These are phyloP conservation scores for Rhodotorula sp. DNA, from an alignment of 1,284 basidiomycete genomes.

Conservation along the genomic window DNA sequence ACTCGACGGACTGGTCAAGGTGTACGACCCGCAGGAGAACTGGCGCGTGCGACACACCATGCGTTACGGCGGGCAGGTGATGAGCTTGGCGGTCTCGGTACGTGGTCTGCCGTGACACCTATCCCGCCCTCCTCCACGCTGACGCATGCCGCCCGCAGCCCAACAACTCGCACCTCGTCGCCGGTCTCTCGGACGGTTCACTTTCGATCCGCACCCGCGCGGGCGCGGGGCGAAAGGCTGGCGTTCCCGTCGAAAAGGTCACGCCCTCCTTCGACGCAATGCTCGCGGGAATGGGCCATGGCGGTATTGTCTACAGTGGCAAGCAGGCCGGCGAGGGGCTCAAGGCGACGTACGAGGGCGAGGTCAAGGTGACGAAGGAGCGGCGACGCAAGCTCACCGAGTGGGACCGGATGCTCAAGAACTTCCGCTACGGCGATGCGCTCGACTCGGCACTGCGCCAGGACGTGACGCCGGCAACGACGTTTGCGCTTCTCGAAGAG, in stretches of 20 bases:
- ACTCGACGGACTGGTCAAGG: constrained; percentile 96
- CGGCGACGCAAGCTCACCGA: constrained; percentile 73
- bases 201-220: constrained; percentile 61
- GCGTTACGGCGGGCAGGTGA: constrained; percentile 91
- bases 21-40: constrained; percentile 84
- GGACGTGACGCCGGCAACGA: constrained; percentile 76
- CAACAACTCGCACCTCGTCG: constrained; percentile 93
- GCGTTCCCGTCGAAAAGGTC: constrained; percentile 29
- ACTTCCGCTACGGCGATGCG: constrained; percentile 92
- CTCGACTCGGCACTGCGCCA: constrained; percentile 81
- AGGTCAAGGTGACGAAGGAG: constrained; percentile 54
- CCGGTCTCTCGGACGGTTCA: constrained; percentile 96
- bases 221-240: constrained; percentile 29
- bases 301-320: constrained; percentile 36
- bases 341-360: constrained; percentile 36
- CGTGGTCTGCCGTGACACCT: constrained; percentile 47
- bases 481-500: constrained; percentile 91
- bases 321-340: constrained; percentile 41
- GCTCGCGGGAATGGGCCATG: constrained; percentile 36
- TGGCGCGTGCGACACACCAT: constrained; percentile 98
- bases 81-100: constrained; percentile 88
- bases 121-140: background rate
- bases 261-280: constrained; percentile 36
- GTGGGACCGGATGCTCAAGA: constrained; percentile 87
- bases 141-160: constrained; percentile 59